These are phyloP conservation scores for Sphaceloma murrayae DNA, from an alignment of 2,329 filamentous ascomycete genomes.

Conservation along the genomic window DNA sequence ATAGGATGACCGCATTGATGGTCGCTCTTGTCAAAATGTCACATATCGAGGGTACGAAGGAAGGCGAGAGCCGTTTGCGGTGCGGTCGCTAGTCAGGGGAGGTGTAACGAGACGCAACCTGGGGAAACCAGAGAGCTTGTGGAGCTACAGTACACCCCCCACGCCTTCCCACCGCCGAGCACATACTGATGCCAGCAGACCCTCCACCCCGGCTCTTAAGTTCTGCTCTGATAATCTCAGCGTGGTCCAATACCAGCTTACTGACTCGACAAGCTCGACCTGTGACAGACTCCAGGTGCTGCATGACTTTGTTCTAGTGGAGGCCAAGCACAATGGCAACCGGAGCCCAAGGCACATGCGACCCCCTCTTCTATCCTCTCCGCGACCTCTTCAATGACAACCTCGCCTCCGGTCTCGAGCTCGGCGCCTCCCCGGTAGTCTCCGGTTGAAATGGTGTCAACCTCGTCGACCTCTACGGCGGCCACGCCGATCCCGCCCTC, in stretches of 20 bases:
- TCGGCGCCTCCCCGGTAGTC: slow-evolving; percentile 39
- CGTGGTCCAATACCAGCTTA: too few species aligned
- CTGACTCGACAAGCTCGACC: too few species aligned
- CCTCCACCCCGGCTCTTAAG: too few species aligned
- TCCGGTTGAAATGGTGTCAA: slow-evolving; percentile 34
- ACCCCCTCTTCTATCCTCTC: slow-evolving; percentile 32
- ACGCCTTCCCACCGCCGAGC: too few species aligned
- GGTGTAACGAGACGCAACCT: not conserved
- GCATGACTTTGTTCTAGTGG: too few species aligned
- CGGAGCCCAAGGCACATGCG: slow-evolving; percentile 33
- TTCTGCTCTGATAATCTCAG: too few species aligned
- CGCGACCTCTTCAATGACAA: slow-evolving; percentile 29
- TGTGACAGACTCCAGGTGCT: too few species aligned
- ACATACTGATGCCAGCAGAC: too few species aligned
- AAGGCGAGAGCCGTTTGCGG: not conserved
- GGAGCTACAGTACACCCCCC: too few species aligned
- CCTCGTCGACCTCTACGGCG: slow-evolving; percentile 39
- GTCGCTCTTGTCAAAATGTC: not conserved
- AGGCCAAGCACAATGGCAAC: slow-evolving; percentile 15
- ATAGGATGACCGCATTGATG: slow-evolving; percentile 1
- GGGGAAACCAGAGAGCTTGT: too few species aligned
- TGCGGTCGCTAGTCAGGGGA: too few species aligned
- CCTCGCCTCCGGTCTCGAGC: slow-evolving; percentile 33
- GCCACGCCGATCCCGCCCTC: slow-evolving; percentile 6
- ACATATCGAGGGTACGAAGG: slow-evolving; percentile 1